phyloP scores from a whole-genome alignment of 129 eudicot genomes.

The Flaveria trinervia region DNA sequence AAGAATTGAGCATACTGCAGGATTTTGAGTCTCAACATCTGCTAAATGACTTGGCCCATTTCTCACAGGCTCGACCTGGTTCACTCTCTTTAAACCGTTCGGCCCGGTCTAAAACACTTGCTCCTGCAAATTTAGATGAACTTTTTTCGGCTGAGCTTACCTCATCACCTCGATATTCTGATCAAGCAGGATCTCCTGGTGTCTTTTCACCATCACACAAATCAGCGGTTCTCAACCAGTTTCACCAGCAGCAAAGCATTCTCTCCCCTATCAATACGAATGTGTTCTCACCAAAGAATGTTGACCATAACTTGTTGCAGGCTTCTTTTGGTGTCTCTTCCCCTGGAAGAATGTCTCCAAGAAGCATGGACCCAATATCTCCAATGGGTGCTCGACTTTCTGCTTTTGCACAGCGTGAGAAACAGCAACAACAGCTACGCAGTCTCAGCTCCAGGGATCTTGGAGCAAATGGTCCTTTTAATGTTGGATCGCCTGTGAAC shows the following conservation, averaged over 20 bases:
- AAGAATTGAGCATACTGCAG: slow-evolving; percentile 56
- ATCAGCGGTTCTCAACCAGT: slow-evolving; percentile 70
- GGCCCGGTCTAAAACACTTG: slow-evolving; percentile 53
- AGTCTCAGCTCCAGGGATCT: slow-evolving; percentile 4
- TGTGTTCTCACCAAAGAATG: slow-evolving; percentile 66
- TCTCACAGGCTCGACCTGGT: slow-evolving; percentile 59
- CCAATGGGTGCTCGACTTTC: slow-evolving; percentile 68
- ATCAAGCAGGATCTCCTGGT: slow-evolving; percentile 48
- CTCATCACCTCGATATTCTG: slow-evolving; percentile 74
- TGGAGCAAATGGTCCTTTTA: slow-evolving; percentile 35
- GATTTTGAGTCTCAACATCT: slow-evolving; percentile 67
- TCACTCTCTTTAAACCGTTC: slow-evolving; percentile 54
- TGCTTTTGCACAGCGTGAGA: slow-evolving; percentile 57
- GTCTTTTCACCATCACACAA: slow-evolving; percentile 83
- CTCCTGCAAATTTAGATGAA: slow-evolving; percentile 90
- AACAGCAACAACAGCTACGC: slow-evolving; percentile 64
- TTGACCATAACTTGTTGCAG: slow-evolving; percentile 64
- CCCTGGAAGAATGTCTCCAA: slow-evolving; percentile 72
- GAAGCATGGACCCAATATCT: slow-evolving; percentile 67
- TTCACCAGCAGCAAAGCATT: slow-evolving; percentile 87
- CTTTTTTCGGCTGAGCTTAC: slow-evolving; percentile 67
- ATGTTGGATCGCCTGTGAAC: slow-evolving; percentile 52
- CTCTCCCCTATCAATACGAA: slow-evolving; percentile 79
- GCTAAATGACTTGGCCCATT: slow-evolving; percentile 57
- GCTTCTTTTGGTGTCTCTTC: slow-evolving; percentile 63